These are phyloP conservation scores for Paraconiothyrium brasiliense DNA, from an alignment of 2,329 filamentous ascomycete genomes.

Conservation along the genomic window DNA sequence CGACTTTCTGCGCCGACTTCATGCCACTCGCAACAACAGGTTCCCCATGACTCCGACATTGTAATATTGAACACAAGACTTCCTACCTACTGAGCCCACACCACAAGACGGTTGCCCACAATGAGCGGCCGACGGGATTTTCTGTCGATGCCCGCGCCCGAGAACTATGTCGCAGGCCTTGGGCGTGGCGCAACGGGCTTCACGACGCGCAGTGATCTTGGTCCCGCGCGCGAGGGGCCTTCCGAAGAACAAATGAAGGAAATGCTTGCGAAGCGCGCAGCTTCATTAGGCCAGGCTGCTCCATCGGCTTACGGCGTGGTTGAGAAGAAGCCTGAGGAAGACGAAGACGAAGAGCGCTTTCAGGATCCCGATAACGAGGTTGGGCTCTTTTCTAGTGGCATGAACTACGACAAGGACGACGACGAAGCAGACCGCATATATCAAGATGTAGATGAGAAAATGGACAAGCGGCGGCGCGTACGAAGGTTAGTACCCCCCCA, in stretches of 20 bases:
- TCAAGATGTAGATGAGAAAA: conserved; percentile 94
- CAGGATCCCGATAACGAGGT: conserved; percentile 98
- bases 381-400: conserved; percentile 91
- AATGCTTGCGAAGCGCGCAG: conserved; percentile 91
- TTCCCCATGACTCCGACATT: not conserved
- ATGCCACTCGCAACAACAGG: not conserved
- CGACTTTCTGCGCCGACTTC: conserved; percentile 1
- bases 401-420: conserved; percentile 91
- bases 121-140: conserved; percentile 83
- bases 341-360: conserved; percentile 81
- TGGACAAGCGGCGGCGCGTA: conserved; percentile 86
- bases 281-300: conserved; percentile 77
- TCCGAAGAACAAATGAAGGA: conserved; percentile 99
- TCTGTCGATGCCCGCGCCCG: conserved; percentile 76
- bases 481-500: conserved; percentile 76
- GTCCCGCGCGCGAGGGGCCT: conserved; percentile 92
- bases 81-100: too few species aligned
- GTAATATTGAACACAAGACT: not conserved
- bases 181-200: conserved; percentile 98
- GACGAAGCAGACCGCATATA: conserved; percentile 98
- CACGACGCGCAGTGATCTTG: conserved; percentile 95
- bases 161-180: conserved; percentile 84
- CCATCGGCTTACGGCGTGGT: conserved; percentile 76
- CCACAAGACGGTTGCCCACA: conserved; percentile 22
- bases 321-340: conserved; percentile 73